These are phyloP conservation scores for Cytospora piceae DNA, from an alignment of 2,329 filamentous ascomycete genomes.

Conservation along the genomic window DNA sequence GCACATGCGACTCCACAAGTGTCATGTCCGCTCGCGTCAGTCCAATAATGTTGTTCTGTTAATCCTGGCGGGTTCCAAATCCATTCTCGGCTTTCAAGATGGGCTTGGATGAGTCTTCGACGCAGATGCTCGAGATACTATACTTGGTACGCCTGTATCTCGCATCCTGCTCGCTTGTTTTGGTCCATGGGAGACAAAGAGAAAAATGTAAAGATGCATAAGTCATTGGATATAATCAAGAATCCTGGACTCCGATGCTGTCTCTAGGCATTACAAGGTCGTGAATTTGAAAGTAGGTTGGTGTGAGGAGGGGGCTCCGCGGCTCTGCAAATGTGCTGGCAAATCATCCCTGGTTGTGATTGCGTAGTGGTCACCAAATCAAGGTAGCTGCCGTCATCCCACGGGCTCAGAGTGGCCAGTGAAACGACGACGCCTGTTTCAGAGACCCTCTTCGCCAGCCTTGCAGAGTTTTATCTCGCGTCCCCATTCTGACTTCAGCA, in stretches of 20 bases:
- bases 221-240: constrained; percentile 25
- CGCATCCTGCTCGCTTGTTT: constrained; percentile 10
- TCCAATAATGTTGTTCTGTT: background rate
- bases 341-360: constrained; percentile 18
- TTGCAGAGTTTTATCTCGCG: constrained; percentile 97
- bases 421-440: constrained; percentile 41
- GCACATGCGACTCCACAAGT: background rate
- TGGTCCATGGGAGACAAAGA: background rate
- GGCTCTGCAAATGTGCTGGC: constrained; percentile 22
- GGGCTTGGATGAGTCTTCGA: background rate
- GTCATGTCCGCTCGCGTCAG: background rate
- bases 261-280: constrained; percentile 24
- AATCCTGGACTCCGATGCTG: constrained; percentile 27
- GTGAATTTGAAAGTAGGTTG: constrained; percentile 18
- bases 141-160: constrained; percentile 17
- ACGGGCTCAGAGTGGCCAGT: constrained; percentile 20
- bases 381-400: constrained; percentile 31
- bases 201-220: constrained; percentile 17
- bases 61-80: background rate
- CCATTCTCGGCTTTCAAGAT: background rate
- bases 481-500: constrained; percentile 98
- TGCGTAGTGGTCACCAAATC: constrained; percentile 28
- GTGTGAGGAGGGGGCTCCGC: constrained; percentile 11
- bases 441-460: constrained; percentile 93
- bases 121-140: background rate